Evolutionary conservation across 495 filamentous ascomycete genomes (phyloP), one percentile per base, ranked within the genome.

Genomic region (Penicillium manginii): DNA sequence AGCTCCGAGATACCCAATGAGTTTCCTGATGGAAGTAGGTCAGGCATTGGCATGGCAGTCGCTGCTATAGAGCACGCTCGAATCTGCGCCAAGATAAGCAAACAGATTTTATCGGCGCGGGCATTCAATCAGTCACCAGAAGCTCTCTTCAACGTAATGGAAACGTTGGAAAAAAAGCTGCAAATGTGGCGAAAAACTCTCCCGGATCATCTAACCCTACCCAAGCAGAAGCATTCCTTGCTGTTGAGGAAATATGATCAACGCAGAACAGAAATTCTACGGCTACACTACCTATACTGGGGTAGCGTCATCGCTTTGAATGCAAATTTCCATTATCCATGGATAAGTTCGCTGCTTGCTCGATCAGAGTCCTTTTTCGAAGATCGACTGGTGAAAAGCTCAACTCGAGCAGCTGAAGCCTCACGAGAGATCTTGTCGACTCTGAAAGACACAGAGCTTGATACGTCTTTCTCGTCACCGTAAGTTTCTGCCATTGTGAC

Each of bases 51-150:
- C 37, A 40, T 40, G 37, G 37, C 37, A 40, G 15, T 40, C 14
- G 37, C 37, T 5, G 37, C 37, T 40, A 40, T 40, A 40, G 14
- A 40, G 37, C 37, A 40, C 37, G 37, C 37, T 40, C 7, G 37
- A 40, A 40, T 40, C 37, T 40, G 37, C 37, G 37, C 37, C 37
- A 40, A 40, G 37, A 40, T 40, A 40, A 40, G 37, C 14, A 40
- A 40, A 40, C 37, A 40, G 37, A 5, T 40, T 40, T 5, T 40
- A 40, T 40, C 37, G 37, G 15, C 37, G 14, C 37, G 37, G 15
- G 37, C 37, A 12, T 40, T 40, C 15, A 40, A n/a, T n/a, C 37
- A 40, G 37, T 40, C 37, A 40, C 37, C 37, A 40, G 37, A 40
- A 40, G 7, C 37, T n/a, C 37, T 40, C 37, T 40, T 40, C 37